Base-by-base conservation (phyloP, 208 protist species). In the Crithidia bombi region DNA sequence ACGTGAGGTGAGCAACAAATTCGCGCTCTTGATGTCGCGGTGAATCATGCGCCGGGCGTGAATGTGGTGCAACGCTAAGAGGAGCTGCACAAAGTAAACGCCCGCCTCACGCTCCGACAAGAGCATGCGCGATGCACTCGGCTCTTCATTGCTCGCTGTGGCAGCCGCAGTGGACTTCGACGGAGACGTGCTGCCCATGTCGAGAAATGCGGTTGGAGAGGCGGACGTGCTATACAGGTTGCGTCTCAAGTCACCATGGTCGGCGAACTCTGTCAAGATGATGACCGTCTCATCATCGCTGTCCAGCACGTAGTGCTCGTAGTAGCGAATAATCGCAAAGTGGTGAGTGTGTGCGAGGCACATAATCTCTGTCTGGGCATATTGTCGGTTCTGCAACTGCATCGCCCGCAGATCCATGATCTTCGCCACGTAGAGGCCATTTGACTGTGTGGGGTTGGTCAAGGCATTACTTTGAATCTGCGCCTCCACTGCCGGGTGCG, bases 41-140 rank as follows among this genome's bases (percentile, higher is more conserved):
- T 98, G 95, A 56, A 98, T 93, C 86, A 98, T 97, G 21, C 91
- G 78, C n/a, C 84, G 80, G 15, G 69, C 77, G 77, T 97, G 92
- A 67, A 95, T 83, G 75, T 97, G 85, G 46, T 97, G 78, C 32
- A 98, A 75, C 19, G 93, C 95, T 19, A 95, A 56, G 2, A 91
- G 63, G 10, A 94, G 56, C 72, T 96, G 89, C 21, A 93, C 81
- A 83, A 94, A 96, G 58, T 83, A 86, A 9, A 75, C 82, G 41
- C 90, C 87, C 14, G 79, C 90, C 49, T 96, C 90, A 14, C 76
- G 65, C 79, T 96, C 90, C 15, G 81, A 79, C 36, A 91, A 68
- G 33, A 79, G 79, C 15, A 84, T 81, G 3, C 36, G 41, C 5
- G 44, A 67, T 19, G 33, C 35, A 32, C 26, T 43, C 39, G 41